phyloP scores from a whole-genome alignment of 768 basidiomycete genomes.

The Pisolithus tinctorius region DNA sequence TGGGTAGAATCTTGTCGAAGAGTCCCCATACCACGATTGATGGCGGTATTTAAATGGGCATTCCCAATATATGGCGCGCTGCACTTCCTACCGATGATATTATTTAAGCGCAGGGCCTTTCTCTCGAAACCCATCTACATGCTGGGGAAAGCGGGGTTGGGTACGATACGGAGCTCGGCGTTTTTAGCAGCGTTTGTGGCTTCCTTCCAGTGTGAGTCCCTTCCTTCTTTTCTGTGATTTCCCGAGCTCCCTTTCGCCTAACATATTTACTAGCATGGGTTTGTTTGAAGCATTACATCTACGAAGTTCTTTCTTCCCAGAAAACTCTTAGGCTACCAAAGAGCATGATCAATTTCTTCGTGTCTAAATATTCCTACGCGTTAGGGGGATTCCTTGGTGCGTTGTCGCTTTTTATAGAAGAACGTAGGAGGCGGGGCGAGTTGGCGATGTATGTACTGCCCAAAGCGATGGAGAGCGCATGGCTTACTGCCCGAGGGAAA shows the following conservation, averaged over 20 bases:
- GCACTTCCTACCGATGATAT: conserved; percentile 79
- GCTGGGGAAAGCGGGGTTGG: conserved; percentile 56
- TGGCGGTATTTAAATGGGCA: conserved; percentile 80
- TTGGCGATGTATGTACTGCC: conserved; percentile 90
- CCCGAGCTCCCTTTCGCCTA: neutral
- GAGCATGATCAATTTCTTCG: conserved; percentile 47
- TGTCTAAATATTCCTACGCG: conserved; percentile 69
- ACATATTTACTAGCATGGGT: conserved; percentile 38
- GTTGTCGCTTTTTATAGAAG: conserved; percentile 79
- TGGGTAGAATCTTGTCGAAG: conserved; percentile 44
- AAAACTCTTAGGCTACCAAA: conserved; percentile 32
- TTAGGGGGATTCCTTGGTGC: conserved; percentile 68
- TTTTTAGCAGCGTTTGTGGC: conserved; percentile 82
- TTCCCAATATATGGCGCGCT: conserved; percentile 81
- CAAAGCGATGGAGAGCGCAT: conserved; percentile 85
- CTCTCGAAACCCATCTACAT: conserved; percentile 58
- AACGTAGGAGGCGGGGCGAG: conserved; percentile 81
- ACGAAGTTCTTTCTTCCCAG: conserved; percentile 41
- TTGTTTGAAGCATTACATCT: conserved; percentile 60
- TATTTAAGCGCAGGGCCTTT: conserved; percentile 73
- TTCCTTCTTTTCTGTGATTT: neutral
- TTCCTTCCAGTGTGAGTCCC: conserved; percentile 69
- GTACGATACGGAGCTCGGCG: conserved; percentile 76
- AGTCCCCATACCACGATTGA: conserved; percentile 52
- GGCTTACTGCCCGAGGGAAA: conserved; percentile 70